phyloP scores from a whole-genome alignment of 2,329 filamentous ascomycete genomes.

The Colletotrichum agaves region DNA sequence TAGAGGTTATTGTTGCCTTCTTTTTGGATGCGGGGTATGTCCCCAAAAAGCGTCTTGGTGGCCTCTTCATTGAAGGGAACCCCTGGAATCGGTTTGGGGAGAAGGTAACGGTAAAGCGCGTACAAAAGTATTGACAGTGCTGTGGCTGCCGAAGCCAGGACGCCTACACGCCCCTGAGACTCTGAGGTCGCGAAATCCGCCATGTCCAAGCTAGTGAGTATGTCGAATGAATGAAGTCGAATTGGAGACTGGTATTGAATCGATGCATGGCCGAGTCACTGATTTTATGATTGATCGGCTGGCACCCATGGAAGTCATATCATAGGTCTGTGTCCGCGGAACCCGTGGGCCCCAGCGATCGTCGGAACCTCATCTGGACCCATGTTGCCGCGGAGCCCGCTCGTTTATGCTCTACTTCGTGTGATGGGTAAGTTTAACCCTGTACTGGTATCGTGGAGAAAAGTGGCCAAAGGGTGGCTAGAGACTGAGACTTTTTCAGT shows the following conservation, averaged over 20 bases:
- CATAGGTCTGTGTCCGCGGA: background rate
- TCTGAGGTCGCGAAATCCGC: background rate
- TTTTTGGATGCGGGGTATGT: slow-evolving; percentile 1
- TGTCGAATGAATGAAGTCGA: background rate
- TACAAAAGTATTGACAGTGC: background rate
- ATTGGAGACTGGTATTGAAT: background rate
- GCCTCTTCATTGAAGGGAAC: slow-evolving; percentile 13
- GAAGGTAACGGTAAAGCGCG: background rate
- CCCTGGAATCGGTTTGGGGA: slow-evolving; percentile 15
- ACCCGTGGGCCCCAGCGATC: background rate
- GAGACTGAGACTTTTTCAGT: no score
- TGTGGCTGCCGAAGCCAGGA: background rate
- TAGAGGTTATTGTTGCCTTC: background rate
- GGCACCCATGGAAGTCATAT: background rate
- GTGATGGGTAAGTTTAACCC: no score
- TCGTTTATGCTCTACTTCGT: background rate
- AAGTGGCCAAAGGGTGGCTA: no score
- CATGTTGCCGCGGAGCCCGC: background rate
- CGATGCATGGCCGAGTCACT: background rate
- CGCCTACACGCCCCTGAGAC: background rate
- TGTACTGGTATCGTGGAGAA: no score
- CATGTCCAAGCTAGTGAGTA: background rate
- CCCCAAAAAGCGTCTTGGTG: background rate
- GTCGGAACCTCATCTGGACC: background rate
- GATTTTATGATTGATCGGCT: background rate